Base-by-base conservation (phyloP, 306 rosid genomes). In the Neltuma alba region DNA sequence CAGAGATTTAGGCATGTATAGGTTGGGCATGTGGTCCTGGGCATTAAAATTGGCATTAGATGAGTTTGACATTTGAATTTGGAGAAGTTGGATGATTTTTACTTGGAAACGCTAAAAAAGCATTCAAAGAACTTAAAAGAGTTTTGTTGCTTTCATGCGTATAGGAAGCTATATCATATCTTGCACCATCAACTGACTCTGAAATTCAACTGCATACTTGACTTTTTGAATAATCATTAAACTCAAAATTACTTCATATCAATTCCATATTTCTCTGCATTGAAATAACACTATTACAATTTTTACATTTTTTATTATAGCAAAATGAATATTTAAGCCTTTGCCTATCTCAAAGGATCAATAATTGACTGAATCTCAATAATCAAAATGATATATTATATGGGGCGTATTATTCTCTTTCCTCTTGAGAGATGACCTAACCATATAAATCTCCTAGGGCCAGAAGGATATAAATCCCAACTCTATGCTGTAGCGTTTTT, bases 11-110 rank as follows among this genome's bases (percentile, higher is more conserved):
- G 11, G 33, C 2, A 2, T 8, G 31, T 30, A 9, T 55, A 16
- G 34, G 9, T 12, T 57, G 78, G 55, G n/a, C 27, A 33, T 38
- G 72, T 60, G 63, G 62, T 70, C 76, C 54, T 16, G 28, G 55
- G 33, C 50, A 4, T 52, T 50, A 16, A 65, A 37, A 23, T 65
- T 64, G 23, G 6, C 75, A 21, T 54, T 21, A 8, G 23, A 20
- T 37, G 5, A 79, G 40, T 23, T 55, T 54, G 25, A 34, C 6
- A 12, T 2, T 71, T 80, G 16, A 50, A 38, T 50, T 20, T 63
- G 21, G 13, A 18, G 9, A 62, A 61, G 73, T 30, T 63, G 9
- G 55, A 55, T 62, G 28, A 48, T 21, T 20, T n/a, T 52, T 7
- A 52, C 25, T 20, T 7, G 58, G 1, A 1, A 20, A 20, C 9